phyloP scores from a whole-genome alignment of 106 monocot genomes.

The Posidonia australis region DNA sequence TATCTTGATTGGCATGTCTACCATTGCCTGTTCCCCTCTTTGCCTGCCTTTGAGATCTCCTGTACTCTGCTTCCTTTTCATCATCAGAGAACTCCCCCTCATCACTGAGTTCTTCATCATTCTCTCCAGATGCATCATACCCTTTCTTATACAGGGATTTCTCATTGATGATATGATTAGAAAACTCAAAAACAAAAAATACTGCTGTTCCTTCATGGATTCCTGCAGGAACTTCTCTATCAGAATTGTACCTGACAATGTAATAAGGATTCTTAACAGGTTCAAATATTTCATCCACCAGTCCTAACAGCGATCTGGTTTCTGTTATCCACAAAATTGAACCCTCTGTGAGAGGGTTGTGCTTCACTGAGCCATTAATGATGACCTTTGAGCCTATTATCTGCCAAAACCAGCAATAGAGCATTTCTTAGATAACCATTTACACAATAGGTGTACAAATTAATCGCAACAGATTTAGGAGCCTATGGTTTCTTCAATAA shows the following conservation, averaged over 20 bases:
- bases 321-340: constrained; percentile 83
- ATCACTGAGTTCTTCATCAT: constrained; percentile 68
- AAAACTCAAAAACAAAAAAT: constrained; percentile 70
- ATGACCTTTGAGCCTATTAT: constrained; percentile 49
- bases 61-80: constrained; percentile 84
- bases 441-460: not conserved
- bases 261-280: constrained; percentile 91
- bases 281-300: constrained; percentile 86
- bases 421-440: not conserved
- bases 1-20: constrained; percentile 13
- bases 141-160: constrained; percentile 60
- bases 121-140: constrained; percentile 71
- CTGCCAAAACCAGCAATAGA: constrained; percentile 19
- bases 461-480: not conserved
- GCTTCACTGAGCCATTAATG: constrained; percentile 61
- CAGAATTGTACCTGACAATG: constrained; percentile 64
- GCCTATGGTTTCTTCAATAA: not conserved
- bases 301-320: constrained; percentile 51
- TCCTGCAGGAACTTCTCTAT: constrained; percentile 46
- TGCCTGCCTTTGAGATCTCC: constrained; percentile 28
- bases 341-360: constrained; percentile 76
- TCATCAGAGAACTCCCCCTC: constrained; percentile 88
- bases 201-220: constrained; percentile 37
- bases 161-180: constrained; percentile 41
- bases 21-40: constrained; percentile 27